Evolutionary conservation across 1,284 basidiomycete genomes (phyloP), one percentile per base, ranked within the genome.

Genomic region (Ganoderma meredithae): DNA sequence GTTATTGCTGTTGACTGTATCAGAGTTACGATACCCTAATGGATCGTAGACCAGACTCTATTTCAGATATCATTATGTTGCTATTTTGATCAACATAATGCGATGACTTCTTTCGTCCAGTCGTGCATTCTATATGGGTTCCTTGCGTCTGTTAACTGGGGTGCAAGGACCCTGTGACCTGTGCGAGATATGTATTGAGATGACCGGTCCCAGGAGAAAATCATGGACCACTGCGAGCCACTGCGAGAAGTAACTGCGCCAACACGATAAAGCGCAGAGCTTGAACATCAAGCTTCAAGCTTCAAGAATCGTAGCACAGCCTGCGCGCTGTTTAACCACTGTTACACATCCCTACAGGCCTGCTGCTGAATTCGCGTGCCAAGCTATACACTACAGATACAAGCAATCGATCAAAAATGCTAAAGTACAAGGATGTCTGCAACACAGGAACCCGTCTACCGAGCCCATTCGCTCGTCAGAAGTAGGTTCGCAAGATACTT

Each of bases 401-500:
- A 66, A 6, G 17, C 1, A 47, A 25, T 22, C 43, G 22, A 22
- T 22, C 52, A 12, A 31, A 25, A 43, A 44, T 25, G n/a, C 44
- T 15, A 52, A 17, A 58, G 39, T 60, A 60, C 58, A 60, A 40
- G 13, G 25, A 40, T 27, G 27, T 10, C n/a, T 13, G 22, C 25
- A 41, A 60, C 39, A 59, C 36, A 4, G 31, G 9, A 33, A 55
- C 1, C 27, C 56, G 9, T 61, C 62, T 67, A 71, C 55, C 69
- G 69, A 31, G 64, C 67, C 74, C 74, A 75, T 19, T 74, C 72
- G 41, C 68, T 72, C 7, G 68, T 72, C 44, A 66, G 75, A 47
- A 93, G 79, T 40, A 87, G 75, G 65, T 91, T 87, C 39, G 88
- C 83, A 65, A 95, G 81, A 39, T 84, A 78, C 41, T 84, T 83